These are phyloP conservation scores for Sphagnum fallax DNA, from an alignment of 228 moss, liverwort and hornwort species.

Conservation along the genomic window DNA sequence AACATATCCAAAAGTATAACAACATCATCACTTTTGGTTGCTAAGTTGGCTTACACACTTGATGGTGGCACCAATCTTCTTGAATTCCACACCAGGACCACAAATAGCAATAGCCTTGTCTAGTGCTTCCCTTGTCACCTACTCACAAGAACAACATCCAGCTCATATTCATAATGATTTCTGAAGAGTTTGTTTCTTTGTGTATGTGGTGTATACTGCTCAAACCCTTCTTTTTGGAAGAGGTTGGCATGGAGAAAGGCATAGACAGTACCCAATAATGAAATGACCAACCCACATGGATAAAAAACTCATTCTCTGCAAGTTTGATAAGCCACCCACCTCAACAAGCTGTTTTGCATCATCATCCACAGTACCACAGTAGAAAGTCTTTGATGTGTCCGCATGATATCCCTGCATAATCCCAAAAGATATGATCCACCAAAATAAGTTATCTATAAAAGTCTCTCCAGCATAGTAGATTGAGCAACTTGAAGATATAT, in stretches of 20 bases:
- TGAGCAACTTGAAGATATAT: neutral
- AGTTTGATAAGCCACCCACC: conserved; percentile 31
- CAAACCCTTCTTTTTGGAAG: too few relatives aligned
- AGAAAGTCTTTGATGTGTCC: conserved; percentile 87
- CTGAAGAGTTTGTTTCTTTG: too few relatives aligned
- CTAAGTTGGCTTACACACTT: conserved; percentile 36
- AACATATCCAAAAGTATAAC: too few relatives aligned
- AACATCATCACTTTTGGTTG: too few relatives aligned
- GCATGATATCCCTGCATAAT: conserved; percentile 78
- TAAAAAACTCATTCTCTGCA: neutral
- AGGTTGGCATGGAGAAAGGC: neutral
- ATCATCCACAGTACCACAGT: conserved; percentile 68
- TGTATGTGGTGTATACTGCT: too few relatives aligned
- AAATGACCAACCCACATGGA: neutral
- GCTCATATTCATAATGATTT: too few relatives aligned
- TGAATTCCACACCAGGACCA: conserved; percentile 75
- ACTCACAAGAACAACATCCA: conserved; percentile 1
- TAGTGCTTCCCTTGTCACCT: conserved; percentile 87
- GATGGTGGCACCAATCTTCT: conserved; percentile 70
- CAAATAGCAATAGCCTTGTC: conserved; percentile 83
- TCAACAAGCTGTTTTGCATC: conserved; percentile 88
- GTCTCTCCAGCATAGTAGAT: too few relatives aligned
- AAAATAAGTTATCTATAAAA: neutral
- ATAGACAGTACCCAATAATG: neutral
- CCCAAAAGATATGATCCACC: neutral